Conservation (phyloP, 2,329 filamentous ascomycete genomes). For the Calonectria pauciramosa region DNA sequence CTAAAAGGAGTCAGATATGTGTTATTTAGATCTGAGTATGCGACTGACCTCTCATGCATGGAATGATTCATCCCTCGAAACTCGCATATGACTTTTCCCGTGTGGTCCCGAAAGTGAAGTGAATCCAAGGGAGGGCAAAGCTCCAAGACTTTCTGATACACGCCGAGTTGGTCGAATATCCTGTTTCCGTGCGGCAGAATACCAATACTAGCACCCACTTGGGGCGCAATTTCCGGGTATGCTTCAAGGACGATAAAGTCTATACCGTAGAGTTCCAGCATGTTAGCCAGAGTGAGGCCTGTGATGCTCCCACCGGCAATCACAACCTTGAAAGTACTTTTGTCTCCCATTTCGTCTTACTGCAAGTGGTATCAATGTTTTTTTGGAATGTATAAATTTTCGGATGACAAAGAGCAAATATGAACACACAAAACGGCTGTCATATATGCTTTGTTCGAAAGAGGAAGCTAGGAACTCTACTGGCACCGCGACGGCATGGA, state of each 20-base stretch:
- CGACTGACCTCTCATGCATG: constrained; percentile 11
- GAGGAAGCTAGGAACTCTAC: not conserved
- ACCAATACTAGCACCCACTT: constrained; percentile 63
- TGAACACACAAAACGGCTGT: not conserved
- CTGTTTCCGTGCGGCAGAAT: constrained; percentile 58
- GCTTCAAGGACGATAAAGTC: constrained; percentile 65
- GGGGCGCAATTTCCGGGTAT: constrained; percentile 56
- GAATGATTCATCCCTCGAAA: constrained; percentile 20
- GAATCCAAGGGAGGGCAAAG: constrained; percentile 23
- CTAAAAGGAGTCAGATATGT: constrained; percentile 22
- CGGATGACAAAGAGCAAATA: not conserved
- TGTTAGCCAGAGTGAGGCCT: constrained; percentile 31
- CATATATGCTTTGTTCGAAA: not conserved
- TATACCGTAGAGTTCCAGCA: constrained; percentile 48
- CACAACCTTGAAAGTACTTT: constrained; percentile 26
- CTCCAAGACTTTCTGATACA: constrained; percentile 34
- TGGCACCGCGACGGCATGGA: not conserved
- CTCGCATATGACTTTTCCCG: constrained; percentile 9
- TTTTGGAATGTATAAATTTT: too few species aligned
- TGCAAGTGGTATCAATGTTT: too few species aligned
- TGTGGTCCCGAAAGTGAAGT: constrained; percentile 20
- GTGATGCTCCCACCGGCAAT: constrained; percentile 33
- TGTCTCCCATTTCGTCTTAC: constrained; percentile 19
- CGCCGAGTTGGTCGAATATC: constrained; percentile 63
- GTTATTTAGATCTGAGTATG: too few species aligned